These are phyloP conservation scores for Colletotrichum plurivorum DNA, from an alignment of 2,329 filamentous ascomycete species.

Conservation along the genomic window DNA sequence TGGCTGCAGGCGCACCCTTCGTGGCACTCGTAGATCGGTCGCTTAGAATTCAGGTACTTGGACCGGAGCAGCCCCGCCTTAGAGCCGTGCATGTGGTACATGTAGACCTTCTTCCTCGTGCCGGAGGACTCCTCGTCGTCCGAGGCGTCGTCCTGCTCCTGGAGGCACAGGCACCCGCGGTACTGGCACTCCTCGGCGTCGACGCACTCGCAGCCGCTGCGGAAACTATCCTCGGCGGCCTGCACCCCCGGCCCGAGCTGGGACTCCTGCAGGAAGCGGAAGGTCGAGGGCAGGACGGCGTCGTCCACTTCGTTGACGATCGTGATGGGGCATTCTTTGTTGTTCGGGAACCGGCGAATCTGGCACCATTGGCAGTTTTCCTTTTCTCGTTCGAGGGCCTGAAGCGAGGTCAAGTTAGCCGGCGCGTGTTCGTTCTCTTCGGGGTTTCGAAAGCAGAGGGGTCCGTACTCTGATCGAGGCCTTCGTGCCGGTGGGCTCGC, in stretches of 20 bases:
- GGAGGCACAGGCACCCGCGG: conserved; percentile 77
- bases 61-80: conserved; percentile 67
- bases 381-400: conserved; percentile 57
- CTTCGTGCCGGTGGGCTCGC: conserved; percentile 5
- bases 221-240: conserved; percentile 72
- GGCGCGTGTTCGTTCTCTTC: no score
- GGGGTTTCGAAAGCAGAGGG: neutral
- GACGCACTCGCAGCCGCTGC: conserved; percentile 78
- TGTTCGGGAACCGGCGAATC: conserved; percentile 67
- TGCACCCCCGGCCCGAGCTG: conserved; percentile 73
- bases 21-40: conserved; percentile 87
- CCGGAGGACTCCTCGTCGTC: conserved; percentile 49
- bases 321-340: conserved; percentile 66
- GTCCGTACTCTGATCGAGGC: conserved; percentile 25
- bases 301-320: conserved; percentile 75
- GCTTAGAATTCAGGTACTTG: conserved; percentile 65
- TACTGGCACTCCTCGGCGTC: conserved; percentile 77
- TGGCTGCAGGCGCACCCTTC: conserved; percentile 75
- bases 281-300: conserved; percentile 70
- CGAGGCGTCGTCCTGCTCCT: conserved; percentile 69
- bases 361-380: conserved; percentile 73
- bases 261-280: conserved; percentile 77
- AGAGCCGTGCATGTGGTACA: conserved; percentile 72
- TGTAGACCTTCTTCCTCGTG: conserved; percentile 60
- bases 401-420: conserved; percentile 27